Percentiles rank a stretch among this genome's conserved stretches.
Evolutionary conservation across 495 filamentous ascomycete species (phyloP).

Genomic region (Tetracladium setigerum): DNA sequence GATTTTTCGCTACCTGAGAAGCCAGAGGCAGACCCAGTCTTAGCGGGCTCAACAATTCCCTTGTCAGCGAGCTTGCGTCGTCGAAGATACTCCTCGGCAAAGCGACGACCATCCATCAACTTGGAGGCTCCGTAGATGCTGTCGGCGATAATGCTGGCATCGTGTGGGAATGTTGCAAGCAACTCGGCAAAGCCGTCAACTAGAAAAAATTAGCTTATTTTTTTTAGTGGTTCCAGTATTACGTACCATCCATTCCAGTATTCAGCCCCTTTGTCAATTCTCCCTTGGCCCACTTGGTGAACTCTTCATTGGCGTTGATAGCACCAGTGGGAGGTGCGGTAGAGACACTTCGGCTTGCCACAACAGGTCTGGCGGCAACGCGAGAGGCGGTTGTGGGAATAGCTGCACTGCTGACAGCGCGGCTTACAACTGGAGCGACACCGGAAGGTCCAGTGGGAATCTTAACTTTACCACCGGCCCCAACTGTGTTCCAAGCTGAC

Average conservation of each 20-base stretch:
- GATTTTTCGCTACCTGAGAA: conserved; percentile 38
- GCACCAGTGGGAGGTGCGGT: conserved; percentile 40
- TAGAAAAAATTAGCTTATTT: conserved; percentile 30
- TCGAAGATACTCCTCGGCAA: conserved; percentile 88
- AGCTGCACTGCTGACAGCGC: conserved; percentile 45
- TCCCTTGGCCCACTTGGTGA: conserved; percentile 82
- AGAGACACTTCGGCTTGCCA: conserved; percentile 15
- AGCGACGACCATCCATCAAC: conserved; percentile 84
- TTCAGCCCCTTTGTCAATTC: conserved; percentile 57
- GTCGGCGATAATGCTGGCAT: conserved; percentile 76
- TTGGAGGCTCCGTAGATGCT: conserved; percentile 77
- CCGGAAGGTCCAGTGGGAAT: conserved; percentile 49
- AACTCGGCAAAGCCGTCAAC: conserved; percentile 75
- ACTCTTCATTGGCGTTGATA: conserved; percentile 66
- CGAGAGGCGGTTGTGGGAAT: conserved; percentile 26
- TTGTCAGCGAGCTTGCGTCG: conserved; percentile 88
- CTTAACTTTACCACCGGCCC: conserved; percentile 89
- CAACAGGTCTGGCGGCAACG: conserved; percentile 21
- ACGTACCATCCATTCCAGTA: conserved; percentile 51
- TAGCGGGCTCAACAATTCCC: conserved; percentile 61
- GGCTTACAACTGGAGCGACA: conserved; percentile 36
- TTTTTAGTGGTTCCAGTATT: conserved; percentile 1
- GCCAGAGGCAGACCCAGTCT: conserved; percentile 39
- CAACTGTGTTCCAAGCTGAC: conserved; percentile 90
- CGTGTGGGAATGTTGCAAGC: conserved; percentile 66